These are phyloP conservation scores for Takashimella koratensis DNA, from an alignment of 1,284 basidiomycete genomes.

Conservation along the genomic window DNA sequence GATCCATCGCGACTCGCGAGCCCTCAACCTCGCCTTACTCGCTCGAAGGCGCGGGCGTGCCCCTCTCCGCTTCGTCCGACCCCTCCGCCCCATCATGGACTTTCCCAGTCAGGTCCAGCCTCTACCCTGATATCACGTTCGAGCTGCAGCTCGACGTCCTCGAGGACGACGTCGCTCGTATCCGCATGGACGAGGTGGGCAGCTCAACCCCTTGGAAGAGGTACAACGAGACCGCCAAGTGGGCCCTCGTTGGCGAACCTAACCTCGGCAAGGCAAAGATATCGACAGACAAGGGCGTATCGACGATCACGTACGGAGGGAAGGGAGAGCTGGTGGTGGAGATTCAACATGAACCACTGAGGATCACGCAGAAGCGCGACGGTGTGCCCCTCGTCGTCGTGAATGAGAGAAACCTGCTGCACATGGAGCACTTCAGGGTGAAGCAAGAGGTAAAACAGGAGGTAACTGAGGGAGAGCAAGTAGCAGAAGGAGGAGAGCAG, in stretches of 20 bases:
- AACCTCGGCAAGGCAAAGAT: constrained; percentile 50
- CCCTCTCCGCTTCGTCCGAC: constrained; percentile 48
- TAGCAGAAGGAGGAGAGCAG: constrained; percentile 53
- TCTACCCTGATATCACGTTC: constrained; percentile 80
- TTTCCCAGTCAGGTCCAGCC: constrained; percentile 66
- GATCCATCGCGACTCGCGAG: constrained; percentile 61
- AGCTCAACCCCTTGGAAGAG: constrained; percentile 63
- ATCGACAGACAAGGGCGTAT: constrained; percentile 49
- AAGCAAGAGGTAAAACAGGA: constrained; percentile 55
- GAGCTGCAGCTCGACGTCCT: constrained; percentile 74
- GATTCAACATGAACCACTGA: constrained; percentile 69
- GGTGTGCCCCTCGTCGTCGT: constrained; percentile 81
- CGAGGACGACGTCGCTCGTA: constrained; percentile 71
- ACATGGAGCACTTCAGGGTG: constrained; percentile 94
- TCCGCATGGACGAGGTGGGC: constrained; percentile 78
- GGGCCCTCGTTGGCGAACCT: constrained; percentile 69
- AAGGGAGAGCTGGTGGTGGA: constrained; percentile 50
- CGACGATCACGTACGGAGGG: constrained; percentile 35
- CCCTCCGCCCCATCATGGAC: constrained; percentile 46
- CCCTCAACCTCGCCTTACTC: constrained; percentile 81
- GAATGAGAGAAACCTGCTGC: constrained; percentile 84
- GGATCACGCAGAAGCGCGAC: constrained; percentile 64
- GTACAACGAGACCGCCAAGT: constrained; percentile 83
- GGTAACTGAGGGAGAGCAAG: constrained; percentile 40
- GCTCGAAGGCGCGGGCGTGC: constrained; percentile 58